phyloP scores from a whole-genome alignment of 2,329 filamentous ascomycete genomes.

The Hymenoscyphus linearis region DNA sequence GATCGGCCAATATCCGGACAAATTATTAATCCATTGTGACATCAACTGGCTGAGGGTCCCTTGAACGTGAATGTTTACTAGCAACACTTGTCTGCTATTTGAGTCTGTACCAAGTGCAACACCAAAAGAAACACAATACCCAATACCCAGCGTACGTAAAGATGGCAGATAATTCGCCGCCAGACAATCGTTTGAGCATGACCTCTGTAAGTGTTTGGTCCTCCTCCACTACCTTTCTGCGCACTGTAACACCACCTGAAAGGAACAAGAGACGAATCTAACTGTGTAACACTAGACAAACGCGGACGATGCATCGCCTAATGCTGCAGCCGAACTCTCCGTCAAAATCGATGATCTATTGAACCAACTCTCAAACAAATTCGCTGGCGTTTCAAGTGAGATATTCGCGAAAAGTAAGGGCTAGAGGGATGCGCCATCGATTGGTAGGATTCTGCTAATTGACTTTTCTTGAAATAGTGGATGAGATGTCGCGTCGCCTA shows the following conservation, averaged over 20 bases:
- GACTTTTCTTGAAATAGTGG: slow-evolving; percentile 53
- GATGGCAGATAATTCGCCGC: background rate
- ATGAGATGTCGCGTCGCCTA: slow-evolving; percentile 83
- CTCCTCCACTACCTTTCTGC: background rate
- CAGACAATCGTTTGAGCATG: slow-evolving; percentile 1
- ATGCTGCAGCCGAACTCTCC: slow-evolving; percentile 28
- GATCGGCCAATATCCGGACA: too few species aligned
- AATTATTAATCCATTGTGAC: background rate
- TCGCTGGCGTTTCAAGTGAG: slow-evolving; percentile 77
- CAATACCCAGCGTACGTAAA: background rate
- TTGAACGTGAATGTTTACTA: background rate
- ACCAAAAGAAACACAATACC: background rate
- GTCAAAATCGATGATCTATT: slow-evolving; percentile 78
- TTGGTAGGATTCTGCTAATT: background rate
- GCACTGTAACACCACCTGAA: background rate
- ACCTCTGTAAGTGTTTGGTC: slow-evolving; percentile 1
- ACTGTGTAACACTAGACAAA: slow-evolving; percentile 12
- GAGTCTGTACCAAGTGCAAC: background rate
- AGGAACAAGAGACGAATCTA: background rate
- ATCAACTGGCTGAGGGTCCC: background rate
- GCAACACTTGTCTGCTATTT: background rate
- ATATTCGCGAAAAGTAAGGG: slow-evolving; percentile 79
- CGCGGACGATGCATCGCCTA: slow-evolving; percentile 21
- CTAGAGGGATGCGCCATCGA: background rate
- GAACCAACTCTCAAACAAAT: slow-evolving; percentile 79